Percentiles rank a stretch among this genome's conserved stretches.
Conservation (phyloP, 148 eudicot species). For the Vaccinium vitisidaea region DNA sequence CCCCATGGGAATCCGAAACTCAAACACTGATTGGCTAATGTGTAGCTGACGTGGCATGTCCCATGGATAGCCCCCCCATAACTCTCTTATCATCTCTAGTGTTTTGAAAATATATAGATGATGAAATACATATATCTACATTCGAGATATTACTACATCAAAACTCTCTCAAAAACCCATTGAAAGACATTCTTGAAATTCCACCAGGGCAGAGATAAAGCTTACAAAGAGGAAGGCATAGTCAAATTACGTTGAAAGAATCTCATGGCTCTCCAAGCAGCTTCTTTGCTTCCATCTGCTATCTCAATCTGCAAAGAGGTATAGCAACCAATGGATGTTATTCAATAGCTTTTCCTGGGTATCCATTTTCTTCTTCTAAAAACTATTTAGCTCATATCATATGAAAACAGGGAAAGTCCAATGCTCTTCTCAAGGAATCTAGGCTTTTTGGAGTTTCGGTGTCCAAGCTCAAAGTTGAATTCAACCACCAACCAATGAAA, state of each 20-base stretch:
- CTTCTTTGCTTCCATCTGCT: slow-evolving; percentile 60
- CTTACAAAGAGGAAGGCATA: not conserved
- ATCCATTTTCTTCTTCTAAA: not conserved
- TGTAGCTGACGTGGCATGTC: slow-evolving; percentile 24
- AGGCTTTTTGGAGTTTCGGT: slow-evolving; percentile 56
- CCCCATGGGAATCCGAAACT: slow-evolving; percentile 34
- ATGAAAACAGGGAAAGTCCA: slow-evolving; percentile 40
- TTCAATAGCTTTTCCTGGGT: not conserved
- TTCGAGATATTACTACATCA: not conserved
- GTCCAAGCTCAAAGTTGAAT: slow-evolving; percentile 42
- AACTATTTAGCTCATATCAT: not conserved
- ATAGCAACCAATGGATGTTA: not conserved
- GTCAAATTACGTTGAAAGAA: slow-evolving; percentile 4
- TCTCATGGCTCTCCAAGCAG: slow-evolving; percentile 77
- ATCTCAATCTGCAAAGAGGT: slow-evolving; percentile 70
- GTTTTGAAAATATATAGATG: not conserved
- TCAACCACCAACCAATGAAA: slow-evolving; percentile 33
- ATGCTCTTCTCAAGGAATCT: slow-evolving; percentile 48
- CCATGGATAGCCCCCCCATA: slow-evolving; percentile 5
- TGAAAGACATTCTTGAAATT: not conserved
- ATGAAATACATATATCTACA: slow-evolving; percentile 6
- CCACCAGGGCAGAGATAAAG: slow-evolving; percentile 1
- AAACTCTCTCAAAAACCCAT: not conserved
- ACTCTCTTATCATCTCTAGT: slow-evolving; percentile 40
- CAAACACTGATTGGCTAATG: slow-evolving; percentile 40